A percentile compares a stretch with the other conserved stretches of the same genome.
phyloP scores from a whole-genome alignment of 129 eudicot species.

The Silybum marianum region DNA sequence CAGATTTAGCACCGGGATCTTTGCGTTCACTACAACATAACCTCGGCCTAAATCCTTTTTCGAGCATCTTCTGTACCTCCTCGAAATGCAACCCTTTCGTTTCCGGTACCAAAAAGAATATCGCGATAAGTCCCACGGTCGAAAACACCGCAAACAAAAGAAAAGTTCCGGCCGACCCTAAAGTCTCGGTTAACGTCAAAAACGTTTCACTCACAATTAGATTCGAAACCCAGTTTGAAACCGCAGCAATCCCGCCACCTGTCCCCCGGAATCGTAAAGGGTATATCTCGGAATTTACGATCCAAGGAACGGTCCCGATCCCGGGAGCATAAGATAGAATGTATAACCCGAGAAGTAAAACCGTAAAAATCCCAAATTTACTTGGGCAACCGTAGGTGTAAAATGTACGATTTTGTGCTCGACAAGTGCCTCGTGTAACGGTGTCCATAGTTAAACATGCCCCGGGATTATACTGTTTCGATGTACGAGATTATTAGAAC shows the following conservation, averaged over 20 bases:
- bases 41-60: slow-evolving; percentile 56
- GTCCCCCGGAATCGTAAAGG: slow-evolving; percentile 64
- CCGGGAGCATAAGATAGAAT: slow-evolving; percentile 64
- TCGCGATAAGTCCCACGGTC: slow-evolving; percentile 42
- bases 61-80: slow-evolving; percentile 70
- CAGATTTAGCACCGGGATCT: not conserved
- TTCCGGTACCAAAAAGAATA: slow-evolving; percentile 61
- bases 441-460: slow-evolving; percentile 51
- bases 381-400: slow-evolving; percentile 73
- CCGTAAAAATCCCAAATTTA: slow-evolving; percentile 53
- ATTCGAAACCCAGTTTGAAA: slow-evolving; percentile 59
- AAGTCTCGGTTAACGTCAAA: slow-evolving; percentile 46
- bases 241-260: slow-evolving; percentile 67
- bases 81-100: slow-evolving; percentile 71
- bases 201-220: slow-evolving; percentile 62
- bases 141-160: slow-evolving; percentile 70
- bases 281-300: slow-evolving; percentile 70
- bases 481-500: not conserved
- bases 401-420: slow-evolving; percentile 52
- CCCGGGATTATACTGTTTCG: slow-evolving; percentile 50
- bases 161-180: slow-evolving; percentile 62
- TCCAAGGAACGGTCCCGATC: slow-evolving; percentile 71
- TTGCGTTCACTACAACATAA: slow-evolving; percentile 18
- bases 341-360: slow-evolving; percentile 49
- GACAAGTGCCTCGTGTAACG: slow-evolving; percentile 32